A percentile compares a stretch with the other conserved stretches of the same genome.
phyloP scores from a whole-genome alignment of 192 early-diverging fungal species.

The Rhizophagus clarus region DNA sequence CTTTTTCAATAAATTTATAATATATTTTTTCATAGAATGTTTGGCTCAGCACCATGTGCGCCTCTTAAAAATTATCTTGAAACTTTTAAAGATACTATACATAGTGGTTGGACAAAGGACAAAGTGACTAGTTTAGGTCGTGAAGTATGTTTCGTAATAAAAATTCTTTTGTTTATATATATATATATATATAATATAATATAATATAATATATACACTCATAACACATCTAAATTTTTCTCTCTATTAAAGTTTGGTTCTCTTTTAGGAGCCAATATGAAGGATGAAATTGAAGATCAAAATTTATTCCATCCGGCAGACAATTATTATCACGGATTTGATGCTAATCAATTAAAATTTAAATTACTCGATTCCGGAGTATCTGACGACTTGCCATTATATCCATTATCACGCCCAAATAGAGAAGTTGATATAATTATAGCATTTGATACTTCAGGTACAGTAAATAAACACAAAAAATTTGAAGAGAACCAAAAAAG shows the following conservation, averaged over 20 bases:
- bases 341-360: not conserved
- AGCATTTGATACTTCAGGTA: constrained; percentile 57
- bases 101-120: not conserved
- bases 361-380: constrained; percentile 74
- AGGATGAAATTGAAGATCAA: no score
- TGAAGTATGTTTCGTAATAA: no score
- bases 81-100: constrained; percentile 36
- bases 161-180: no score
- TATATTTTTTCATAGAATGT: constrained; percentile 28
- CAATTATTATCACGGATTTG: no score
- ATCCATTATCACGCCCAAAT: constrained; percentile 64
- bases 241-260: no score
- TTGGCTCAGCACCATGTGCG: constrained; percentile 56
- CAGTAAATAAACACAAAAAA: not conserved
- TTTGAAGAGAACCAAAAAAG: constrained; percentile 2
- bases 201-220: no score
- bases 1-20: not conserved
- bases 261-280: no score
- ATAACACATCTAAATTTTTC: no score
- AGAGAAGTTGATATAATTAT: constrained; percentile 73
- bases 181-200: no score
- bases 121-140: not conserved
- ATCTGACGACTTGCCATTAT: constrained; percentile 81
- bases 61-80: constrained; percentile 43
- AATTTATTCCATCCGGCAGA: no score